Conservation (phyloP, 1,284 basidiomycete species). For the Moniliophthora roreri region DNA sequence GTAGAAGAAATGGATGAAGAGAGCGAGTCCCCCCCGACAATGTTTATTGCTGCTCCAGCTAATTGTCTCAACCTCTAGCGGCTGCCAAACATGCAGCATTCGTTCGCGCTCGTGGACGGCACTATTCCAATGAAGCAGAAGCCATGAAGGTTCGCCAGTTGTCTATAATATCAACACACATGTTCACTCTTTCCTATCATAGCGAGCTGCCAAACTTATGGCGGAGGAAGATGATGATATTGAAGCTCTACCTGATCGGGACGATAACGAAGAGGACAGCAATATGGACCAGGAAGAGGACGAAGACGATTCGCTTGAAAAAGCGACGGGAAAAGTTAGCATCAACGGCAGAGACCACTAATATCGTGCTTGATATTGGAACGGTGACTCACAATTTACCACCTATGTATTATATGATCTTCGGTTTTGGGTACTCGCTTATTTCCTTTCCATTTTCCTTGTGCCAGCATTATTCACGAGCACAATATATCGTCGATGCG, state of each 20-base stretch:
- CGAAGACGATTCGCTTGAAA: conserved; percentile 6
- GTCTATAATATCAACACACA: not conserved
- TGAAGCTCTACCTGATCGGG: conserved; percentile 1
- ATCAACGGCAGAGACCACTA: conserved; percentile 12
- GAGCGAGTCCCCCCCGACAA: no score
- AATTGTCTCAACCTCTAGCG: conserved; percentile 41
- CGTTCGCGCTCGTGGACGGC: conserved; percentile 76
- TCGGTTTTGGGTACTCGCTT: no score
- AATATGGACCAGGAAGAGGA: conserved; percentile 3
- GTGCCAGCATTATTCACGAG: no score
- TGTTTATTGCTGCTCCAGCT: conserved; percentile 5
- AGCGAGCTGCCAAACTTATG: conserved; percentile 67
- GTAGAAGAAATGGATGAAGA: conserved; percentile 86
- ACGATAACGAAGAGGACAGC: not conserved
- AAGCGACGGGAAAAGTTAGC: conserved; percentile 12
- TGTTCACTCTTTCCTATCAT: conserved; percentile 2
- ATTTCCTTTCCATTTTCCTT: no score
- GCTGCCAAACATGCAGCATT: conserved; percentile 84
- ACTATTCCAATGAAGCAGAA: conserved; percentile 91
- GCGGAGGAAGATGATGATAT: conserved; percentile 63
- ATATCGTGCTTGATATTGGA: not conserved
- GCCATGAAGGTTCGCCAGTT: conserved; percentile 79
- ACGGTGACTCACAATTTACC: no score
- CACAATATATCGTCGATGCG: no score
- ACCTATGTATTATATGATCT: no score